Evolutionary conservation across 306 rosid species (phyloP), one percentile per base, ranked within the genome.

Genomic region (Cyclanthera cordifolia): DNA sequence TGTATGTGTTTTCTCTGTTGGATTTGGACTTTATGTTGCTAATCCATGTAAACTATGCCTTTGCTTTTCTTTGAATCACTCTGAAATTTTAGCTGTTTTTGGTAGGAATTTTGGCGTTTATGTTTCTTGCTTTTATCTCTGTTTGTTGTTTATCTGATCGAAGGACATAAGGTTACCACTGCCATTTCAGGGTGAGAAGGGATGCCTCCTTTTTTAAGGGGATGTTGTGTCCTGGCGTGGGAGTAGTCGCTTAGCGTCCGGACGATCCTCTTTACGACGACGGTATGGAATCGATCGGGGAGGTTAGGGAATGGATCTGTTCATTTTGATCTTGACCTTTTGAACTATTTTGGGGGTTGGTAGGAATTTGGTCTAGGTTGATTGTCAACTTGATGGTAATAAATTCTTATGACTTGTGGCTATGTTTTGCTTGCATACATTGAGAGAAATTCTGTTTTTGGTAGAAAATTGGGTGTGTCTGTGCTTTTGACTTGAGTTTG

Each of bases 291-390:
- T 34, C 41, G 9, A 34, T 34, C 3, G 41, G 41, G 41, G 37
- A 47, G 25, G 25, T n/a, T 25, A 27, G 55, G 57, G 71, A 66
- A 48, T 46, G 55, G 55, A 66, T 66, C 43, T 0, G 8, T 37
- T 37, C 43, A 37, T 8, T 8, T 37, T 7, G 43, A 8, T 11
- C 43, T 0, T 1, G 43, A 6, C 43, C 11, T 7, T 37, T 37
- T 24, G 43, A 48, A 49, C 57, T 43, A 39, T 61, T 39, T 39
- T 61, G 68, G 30, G 50, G 68, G 25, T 61, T 61, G 28, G 68
- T 61, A 37, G 68, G 68, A 45, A 20, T 61, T 61, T 61, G 17
- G 23, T 39, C 10, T 61, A 11, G 30, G 68, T 39, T 20, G 50
- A 5, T 39, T 14, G 8, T 37, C 30, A 61, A 11, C 12, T 61